Base-by-base conservation (phyloP, 257 asterid genomes). In the Salvia miltiorrhiza region DNA sequence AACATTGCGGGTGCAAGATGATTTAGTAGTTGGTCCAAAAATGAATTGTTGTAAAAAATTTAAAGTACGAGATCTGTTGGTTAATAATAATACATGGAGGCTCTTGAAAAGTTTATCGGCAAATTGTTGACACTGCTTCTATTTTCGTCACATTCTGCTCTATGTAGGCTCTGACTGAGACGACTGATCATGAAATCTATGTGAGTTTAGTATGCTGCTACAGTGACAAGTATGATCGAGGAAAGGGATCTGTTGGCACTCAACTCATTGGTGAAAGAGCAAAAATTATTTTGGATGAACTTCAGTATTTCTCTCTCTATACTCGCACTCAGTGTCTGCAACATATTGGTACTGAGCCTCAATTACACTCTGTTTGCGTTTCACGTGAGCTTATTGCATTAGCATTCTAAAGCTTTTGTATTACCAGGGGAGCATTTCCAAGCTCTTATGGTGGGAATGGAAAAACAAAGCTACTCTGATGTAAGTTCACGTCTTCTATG, bases 261-360 rank as follows among this genome's bases (percentile, higher is more conserved):
- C 96, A 94, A 73, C 96, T 91, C 33, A 73, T 89, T 65, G 96
- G 97, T 58, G 99, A 94, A 82, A 84, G 99, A 69, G 97, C 96
- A 24, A 80, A 89, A 76, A 86, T 94, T 76, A 89, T 94, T 58
- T 81, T 94, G 80, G 96, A 91, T 78, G 97, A 94, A 79, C 86
- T 91, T 70, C 91, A 80, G 63, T 71, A 69, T 79, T 67, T 86
- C 68, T 82, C 93, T 71, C 93, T 91, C 52, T 83, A 79, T 71
- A 91, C 96, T 39, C 93, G 80, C 21, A 62, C 81, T 50, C 89
- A 94, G 74, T 94, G 97, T 69, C 82, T 94, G 76, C 88, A 86
- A 71, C 96, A 91, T 80, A 87, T 91, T 74, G 99, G 99, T 94
- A 78, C 65, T 70, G 67, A 69, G 26, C 9, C 59, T 66, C 65